Evolutionary conservation across 768 basidiomycete species (phyloP).

Genomic region (Neoboletus magnificus): DNA sequence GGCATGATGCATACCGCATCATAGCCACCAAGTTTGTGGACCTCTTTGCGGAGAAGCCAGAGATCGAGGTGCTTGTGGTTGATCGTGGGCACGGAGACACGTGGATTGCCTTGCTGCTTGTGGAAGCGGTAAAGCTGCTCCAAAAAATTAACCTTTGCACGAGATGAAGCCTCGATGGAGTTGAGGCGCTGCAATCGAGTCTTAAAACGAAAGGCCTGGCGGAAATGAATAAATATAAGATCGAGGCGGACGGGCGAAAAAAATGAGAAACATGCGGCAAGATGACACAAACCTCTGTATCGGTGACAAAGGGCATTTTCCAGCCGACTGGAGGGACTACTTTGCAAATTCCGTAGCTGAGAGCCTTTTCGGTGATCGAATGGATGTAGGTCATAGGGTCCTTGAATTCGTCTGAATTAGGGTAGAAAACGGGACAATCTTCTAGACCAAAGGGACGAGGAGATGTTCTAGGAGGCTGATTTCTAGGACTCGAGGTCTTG

Average conservation of each 20-base stretch:
- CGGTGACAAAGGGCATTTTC: conserved; percentile 94
- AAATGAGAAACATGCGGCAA: conserved; percentile 25
- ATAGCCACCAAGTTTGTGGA: conserved; percentile 84
- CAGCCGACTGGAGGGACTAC: conserved; percentile 90
- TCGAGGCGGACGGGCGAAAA: conserved; percentile 9
- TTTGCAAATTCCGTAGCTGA: conserved; percentile 89
- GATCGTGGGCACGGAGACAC: conserved; percentile 90
- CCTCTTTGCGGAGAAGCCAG: conserved; percentile 91
- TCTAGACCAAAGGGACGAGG: conserved; percentile 81
- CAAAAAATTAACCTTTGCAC: conserved; percentile 95
- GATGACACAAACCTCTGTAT: conserved; percentile 73
- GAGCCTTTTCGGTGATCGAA: conserved; percentile 68
- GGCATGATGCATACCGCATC: conserved; percentile 59
- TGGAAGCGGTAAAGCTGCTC: conserved; percentile 97
- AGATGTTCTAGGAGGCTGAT: conserved; percentile 35
- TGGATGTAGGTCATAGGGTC: conserved; percentile 94
- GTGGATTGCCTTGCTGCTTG: conserved; percentile 88
- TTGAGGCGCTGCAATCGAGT: conserved; percentile 93
- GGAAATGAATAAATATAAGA: conserved; percentile 25
- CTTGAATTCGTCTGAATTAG: conserved; percentile 86
- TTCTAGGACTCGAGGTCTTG: conserved; percentile 59
- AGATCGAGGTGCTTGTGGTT: conserved; percentile 91
- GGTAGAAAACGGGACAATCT: conserved; percentile 88
- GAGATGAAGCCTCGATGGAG: conserved; percentile 93
- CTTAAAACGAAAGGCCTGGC: conserved; percentile 85